Conservation (phyloP, 2,329 filamentous ascomycete species). For the Exophiala alcalophila region DNA sequence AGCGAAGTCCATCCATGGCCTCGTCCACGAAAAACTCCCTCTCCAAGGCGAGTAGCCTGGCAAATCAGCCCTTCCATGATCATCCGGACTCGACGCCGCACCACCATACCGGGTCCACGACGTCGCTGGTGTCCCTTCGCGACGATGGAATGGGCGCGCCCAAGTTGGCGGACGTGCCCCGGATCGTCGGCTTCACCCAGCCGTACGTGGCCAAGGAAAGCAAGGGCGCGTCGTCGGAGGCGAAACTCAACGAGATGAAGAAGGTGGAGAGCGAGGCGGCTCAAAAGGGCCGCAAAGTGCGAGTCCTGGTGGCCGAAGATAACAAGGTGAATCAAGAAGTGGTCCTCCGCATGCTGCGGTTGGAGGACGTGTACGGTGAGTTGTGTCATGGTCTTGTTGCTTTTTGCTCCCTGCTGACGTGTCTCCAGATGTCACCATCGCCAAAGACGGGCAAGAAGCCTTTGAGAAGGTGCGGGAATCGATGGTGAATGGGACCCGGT, state of each 20-base stretch:
- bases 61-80: conserved; percentile 24
- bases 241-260: conserved; percentile 64
- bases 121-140: conserved; percentile 15
- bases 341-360: conserved; percentile 58
- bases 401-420: conserved; percentile 58
- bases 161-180: conserved; percentile 27
- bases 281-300: conserved; percentile 59
- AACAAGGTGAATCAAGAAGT: conserved; percentile 65
- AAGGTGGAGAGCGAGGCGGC: conserved; percentile 62
- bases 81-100: conserved; percentile 7
- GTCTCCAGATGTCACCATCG: conserved; percentile 75
- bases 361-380: conserved; percentile 48
- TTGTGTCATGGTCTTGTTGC: conserved; percentile 34
- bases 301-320: conserved; percentile 82
- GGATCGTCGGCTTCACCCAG: conserved; percentile 32
- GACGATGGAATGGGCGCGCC: conserved; percentile 9
- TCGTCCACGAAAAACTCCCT: conserved; percentile 26
- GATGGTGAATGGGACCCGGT: conserved; percentile 69
- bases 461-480: conserved; percentile 79
- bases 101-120: conserved; percentile 15
- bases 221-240: conserved; percentile 46
- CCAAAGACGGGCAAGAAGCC: conserved; percentile 81
- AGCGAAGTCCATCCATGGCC: conserved; percentile 51
- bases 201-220: conserved; percentile 37
- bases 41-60: conserved; percentile 28